Evolutionary conservation across 495 filamentous ascomycete genomes (phyloP), one percentile per base, ranked within the genome.

Genomic region (Tuber aestivum): DNA sequence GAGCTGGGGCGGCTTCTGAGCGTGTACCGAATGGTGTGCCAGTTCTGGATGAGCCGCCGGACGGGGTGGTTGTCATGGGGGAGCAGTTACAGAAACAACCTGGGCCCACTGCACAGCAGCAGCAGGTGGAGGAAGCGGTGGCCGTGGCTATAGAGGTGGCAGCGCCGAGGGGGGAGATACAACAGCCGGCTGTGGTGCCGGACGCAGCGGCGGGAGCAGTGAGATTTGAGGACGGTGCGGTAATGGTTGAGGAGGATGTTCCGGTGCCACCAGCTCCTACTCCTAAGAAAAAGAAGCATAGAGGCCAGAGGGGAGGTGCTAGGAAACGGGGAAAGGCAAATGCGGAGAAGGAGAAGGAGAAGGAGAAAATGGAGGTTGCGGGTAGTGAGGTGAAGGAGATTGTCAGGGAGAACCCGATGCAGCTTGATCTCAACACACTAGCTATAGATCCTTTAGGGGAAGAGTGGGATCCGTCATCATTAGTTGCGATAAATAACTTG

Each of bases 251-350:
- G 40, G 71, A 38, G 35, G 81, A 80, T 65, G 56, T 38, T 73
- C 23, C 32, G 8, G 32, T 40, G 41, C n/a, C 74, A 71, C 75
- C 70, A 73, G 70, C 69, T 74, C 76, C 82, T n/a, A 84, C 86
- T 27, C 87, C 87, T 70, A 89, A 91, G 42, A 94, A 94, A 85
- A 95, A 94, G 85, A 95, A 94, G 3, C 92, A 91, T 70, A 89
- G 95, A 77, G 95, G 95, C 21, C 89, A 90, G 50, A 89, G 95
- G 69, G 95, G 94, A 56, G 94, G 95, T 20, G 87, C 89, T 69
- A 89, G 90, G 74, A 91, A 93, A 78, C 89, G 89, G 75, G 85
- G 85, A 71, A 87, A 86, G 70, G 78, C 41, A 16, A 89, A 87
- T 78, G 84, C 84, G 1, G 85, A 83, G 41, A 77, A 78, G 3